phyloP scores from a whole-genome alignment of 23 red algal species.

The Gracilaria vermiculophylla region DNA sequence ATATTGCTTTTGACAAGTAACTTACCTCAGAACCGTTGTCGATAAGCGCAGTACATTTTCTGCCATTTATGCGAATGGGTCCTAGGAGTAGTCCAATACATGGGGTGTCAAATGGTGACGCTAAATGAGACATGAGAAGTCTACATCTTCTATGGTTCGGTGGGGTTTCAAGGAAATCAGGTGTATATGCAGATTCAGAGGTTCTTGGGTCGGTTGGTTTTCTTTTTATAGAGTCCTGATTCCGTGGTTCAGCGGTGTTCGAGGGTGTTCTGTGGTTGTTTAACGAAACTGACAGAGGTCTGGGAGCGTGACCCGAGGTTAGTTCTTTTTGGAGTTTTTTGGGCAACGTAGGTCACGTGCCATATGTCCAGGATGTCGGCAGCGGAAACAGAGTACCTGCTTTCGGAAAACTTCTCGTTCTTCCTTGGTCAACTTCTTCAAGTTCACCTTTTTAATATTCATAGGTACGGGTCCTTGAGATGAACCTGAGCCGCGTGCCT shows the following conservation, averaged over 20 bases:
- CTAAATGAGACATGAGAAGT: background rate
- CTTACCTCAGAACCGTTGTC: background rate
- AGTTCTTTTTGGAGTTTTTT: conserved; percentile 29
- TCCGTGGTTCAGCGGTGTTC: background rate
- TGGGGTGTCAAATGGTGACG: background rate
- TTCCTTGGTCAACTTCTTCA: no score
- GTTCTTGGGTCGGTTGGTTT: background rate
- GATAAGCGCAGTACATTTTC: background rate
- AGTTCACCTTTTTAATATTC: no score
- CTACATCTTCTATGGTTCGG: background rate
- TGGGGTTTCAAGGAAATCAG: background rate
- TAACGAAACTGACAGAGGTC: background rate
- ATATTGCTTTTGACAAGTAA: background rate
- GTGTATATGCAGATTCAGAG: background rate
- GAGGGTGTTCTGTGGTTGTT: background rate
- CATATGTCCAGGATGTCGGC: no score
- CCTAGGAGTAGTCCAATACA: background rate
- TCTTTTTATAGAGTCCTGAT: background rate
- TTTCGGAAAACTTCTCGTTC: no score
- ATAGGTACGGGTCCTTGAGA: no score
- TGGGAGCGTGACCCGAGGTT: background rate
- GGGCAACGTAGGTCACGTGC: no score
- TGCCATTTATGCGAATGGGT: background rate
- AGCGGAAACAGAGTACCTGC: no score
- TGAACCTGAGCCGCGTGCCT: no score